These are phyloP conservation scores for Phytophthora agathidicida DNA, from an alignment of 352 stramenopile genomes.

Conservation along the genomic window DNA sequence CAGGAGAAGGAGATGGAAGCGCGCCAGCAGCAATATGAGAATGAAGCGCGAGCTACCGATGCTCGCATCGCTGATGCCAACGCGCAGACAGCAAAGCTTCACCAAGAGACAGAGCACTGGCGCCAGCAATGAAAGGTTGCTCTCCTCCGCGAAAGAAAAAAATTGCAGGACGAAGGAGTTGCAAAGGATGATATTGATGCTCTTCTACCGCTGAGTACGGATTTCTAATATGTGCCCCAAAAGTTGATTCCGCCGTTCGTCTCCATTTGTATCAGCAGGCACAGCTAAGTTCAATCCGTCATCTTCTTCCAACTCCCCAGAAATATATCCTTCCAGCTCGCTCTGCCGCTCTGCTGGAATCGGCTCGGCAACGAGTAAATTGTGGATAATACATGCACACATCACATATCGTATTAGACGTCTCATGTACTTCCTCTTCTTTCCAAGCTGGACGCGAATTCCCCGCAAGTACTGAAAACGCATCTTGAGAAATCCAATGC, in stretches of 20 bases:
- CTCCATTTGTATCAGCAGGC: background rate
- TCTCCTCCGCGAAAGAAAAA: conserved; percentile 4
- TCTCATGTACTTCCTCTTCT: background rate
- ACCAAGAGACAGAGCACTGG: conserved; percentile 1
- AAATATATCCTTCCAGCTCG: background rate
- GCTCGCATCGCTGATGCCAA: conserved; percentile 5
- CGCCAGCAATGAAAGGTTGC: background rate
- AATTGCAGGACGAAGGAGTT: conserved; percentile 1
- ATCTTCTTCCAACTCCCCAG: background rate
- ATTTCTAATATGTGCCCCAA: conserved; percentile 6
- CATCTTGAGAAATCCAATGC: conserved; percentile 5
- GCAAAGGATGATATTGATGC: conserved; percentile 1
- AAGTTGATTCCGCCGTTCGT: conserved; percentile 3
- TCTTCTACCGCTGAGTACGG: background rate
- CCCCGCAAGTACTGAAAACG: background rate
- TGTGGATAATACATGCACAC: background rate
- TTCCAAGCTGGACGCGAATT: background rate
- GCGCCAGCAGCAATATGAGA: background rate
- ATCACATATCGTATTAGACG: background rate
- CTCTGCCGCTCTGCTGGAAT: background rate
- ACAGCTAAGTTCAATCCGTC: conserved; percentile 7
- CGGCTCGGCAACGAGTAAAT: conserved; percentile 1
- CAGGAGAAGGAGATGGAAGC: background rate
- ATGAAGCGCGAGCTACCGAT: background rate
- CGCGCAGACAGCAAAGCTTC: background rate